Percentiles rank a stretch among this genome's conserved stretches.
Conservation (phyloP, 768 basidiomycete species). For the Cyclocybe aegerita region DNA sequence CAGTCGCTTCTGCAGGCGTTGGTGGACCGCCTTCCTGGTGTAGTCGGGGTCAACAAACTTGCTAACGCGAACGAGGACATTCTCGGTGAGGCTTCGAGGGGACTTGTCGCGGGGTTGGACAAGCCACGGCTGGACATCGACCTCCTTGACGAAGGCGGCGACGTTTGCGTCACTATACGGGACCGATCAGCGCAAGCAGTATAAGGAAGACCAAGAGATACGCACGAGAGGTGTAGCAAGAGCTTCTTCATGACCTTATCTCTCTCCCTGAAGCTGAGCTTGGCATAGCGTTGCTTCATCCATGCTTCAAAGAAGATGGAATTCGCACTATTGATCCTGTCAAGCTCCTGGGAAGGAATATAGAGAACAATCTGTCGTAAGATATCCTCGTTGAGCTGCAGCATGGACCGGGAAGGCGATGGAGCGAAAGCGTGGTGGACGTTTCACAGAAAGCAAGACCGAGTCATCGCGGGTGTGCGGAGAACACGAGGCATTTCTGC, state of each 20-base stretch:
- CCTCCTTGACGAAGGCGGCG: conserved; percentile 29
- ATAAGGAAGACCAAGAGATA: conserved; percentile 1
- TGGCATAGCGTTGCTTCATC: conserved; percentile 24
- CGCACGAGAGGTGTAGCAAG: conserved; percentile 27
- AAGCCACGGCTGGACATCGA: conserved; percentile 41
- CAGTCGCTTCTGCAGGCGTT: conserved; percentile 32
- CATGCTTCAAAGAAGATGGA: conserved; percentile 26
- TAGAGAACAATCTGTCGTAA: conserved; percentile 27
- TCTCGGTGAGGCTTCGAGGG: conserved; percentile 27
- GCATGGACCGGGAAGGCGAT: neutral
- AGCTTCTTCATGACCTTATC: conserved; percentile 29
- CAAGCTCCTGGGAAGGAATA: conserved; percentile 20
- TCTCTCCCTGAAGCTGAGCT: conserved; percentile 21
- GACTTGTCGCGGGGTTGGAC: conserved; percentile 32
- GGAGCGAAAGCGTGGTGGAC: too few species aligned
- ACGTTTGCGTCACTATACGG: conserved; percentile 24
- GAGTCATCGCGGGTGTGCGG: too few species aligned
- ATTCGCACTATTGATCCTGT: conserved; percentile 22
- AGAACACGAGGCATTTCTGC: too few species aligned
- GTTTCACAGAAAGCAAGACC: too few species aligned
- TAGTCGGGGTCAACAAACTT: conserved; percentile 28
- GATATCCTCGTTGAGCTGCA: conserved; percentile 26
- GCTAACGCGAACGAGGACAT: conserved; percentile 24
- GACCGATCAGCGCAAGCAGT: neutral
- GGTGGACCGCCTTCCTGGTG: conserved; percentile 29